Percentiles rank a stretch among this genome's conserved stretches.
Conservation (phyloP, 2,329 filamentous ascomycete species). For the Beauveria bassiana region DNA sequence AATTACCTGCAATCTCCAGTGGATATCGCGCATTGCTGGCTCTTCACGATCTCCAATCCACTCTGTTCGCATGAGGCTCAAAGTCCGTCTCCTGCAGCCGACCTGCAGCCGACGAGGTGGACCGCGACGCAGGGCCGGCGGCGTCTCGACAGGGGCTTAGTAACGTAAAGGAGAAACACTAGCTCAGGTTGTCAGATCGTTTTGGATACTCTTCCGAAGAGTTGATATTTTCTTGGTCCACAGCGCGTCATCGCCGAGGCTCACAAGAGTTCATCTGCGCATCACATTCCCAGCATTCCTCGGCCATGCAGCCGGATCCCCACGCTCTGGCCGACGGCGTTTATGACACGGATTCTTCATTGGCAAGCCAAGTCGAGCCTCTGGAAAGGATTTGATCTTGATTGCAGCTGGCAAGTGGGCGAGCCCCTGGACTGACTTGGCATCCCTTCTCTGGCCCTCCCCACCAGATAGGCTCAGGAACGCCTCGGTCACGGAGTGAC, state of each 20-base stretch:
- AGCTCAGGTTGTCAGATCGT: conserved; percentile 4
- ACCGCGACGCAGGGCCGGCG: neutral
- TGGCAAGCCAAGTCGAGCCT: neutral
- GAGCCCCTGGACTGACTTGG: neutral
- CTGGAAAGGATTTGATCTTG: neutral
- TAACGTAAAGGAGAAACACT: conserved; percentile 6
- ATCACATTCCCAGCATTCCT: neutral
- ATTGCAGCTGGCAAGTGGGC: neutral
- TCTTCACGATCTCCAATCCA: neutral
- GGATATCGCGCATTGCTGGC: neutral
- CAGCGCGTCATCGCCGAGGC: conserved; percentile 4
- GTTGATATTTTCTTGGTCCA: conserved; percentile 5
- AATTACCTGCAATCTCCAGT: neutral
- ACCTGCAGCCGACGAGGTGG: conserved; percentile 5
- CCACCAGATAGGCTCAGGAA: neutral
- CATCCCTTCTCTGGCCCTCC: neutral
- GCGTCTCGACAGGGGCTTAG: neutral
- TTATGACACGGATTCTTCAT: neutral
- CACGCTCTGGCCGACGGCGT: neutral
- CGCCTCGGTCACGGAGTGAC: neutral
- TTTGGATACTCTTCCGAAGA: conserved; percentile 10
- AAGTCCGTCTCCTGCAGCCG: neutral
- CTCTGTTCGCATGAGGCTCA: neutral
- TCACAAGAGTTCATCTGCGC: neutral
- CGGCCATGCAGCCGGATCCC: neutral